Percentiles rank a stretch among this genome's conserved stretches.
These are phyloP conservation scores for Tulasnella sp. DNA, from an alignment of 768 basidiomycete species.

Conservation along the genomic window DNA sequence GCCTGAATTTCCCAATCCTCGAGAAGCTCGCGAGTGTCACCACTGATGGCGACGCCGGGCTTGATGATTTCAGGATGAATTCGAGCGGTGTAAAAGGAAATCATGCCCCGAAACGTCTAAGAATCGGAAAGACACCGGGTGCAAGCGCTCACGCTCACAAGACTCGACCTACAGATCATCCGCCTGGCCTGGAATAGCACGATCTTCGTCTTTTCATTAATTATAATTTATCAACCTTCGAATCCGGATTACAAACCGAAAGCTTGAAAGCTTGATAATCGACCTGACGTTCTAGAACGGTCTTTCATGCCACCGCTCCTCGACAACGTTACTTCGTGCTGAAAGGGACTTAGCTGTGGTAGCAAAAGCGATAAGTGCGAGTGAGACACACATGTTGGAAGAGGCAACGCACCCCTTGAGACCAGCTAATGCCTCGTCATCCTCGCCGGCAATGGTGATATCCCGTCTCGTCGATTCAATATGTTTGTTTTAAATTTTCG, in stretches of 20 bases:
- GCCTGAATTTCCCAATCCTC: slow-evolving; percentile 53
- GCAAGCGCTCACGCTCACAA: too few species aligned
- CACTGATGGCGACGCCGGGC: too few species aligned
- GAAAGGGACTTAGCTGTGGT: slow-evolving; percentile 13
- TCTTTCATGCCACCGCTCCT: slow-evolving; percentile 11
- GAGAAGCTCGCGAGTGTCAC: slow-evolving; percentile 52
- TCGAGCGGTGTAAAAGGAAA: too few species aligned
- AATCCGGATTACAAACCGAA: background rate
- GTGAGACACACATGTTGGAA: background rate
- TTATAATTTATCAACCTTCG: slow-evolving; percentile 46
- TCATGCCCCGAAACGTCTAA: too few species aligned
- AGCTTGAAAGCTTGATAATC: background rate
- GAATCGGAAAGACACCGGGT: too few species aligned
- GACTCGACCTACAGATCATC: slow-evolving; percentile 50
- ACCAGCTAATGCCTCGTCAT: slow-evolving; percentile 1
- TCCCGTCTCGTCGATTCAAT: background rate
- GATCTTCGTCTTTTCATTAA: slow-evolving; percentile 51
- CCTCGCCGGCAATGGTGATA: slow-evolving; percentile 12
- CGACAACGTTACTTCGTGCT: slow-evolving; percentile 26
- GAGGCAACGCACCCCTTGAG: background rate
- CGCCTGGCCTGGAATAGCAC: slow-evolving; percentile 54
- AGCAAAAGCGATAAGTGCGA: background rate
- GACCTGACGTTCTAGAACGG: background rate
- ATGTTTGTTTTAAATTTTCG: too few species aligned
- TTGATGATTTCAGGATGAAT: too few species aligned